A percentile compares a stretch with the other conserved stretches of the same genome.
These are phyloP conservation scores for Linnemannia schmuckeri DNA, from an alignment of 192 early-diverging fungal species.

Conservation along the genomic window DNA sequence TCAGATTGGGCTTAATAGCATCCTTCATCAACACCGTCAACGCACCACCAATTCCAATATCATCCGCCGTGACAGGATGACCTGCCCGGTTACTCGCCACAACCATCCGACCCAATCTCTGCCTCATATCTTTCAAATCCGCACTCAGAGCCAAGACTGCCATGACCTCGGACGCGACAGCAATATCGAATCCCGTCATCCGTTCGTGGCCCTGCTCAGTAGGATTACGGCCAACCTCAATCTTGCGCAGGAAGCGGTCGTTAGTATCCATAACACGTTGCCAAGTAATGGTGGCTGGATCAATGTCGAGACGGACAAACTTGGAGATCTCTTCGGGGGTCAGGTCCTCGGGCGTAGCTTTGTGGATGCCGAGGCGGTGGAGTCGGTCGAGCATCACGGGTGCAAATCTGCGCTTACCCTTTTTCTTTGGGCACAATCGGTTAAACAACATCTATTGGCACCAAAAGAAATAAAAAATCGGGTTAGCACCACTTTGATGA, in stretches of 20 bases:
- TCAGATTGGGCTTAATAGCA: constrained; percentile 97
- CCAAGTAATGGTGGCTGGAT: constrained; percentile 96
- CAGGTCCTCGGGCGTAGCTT: constrained; percentile 83
- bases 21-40: constrained; percentile 98
- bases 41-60: constrained; percentile 95
- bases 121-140: constrained; percentile 92
- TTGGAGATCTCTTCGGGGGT: constrained; percentile 80
- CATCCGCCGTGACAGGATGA: constrained; percentile 93
- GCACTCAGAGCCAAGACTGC: constrained; percentile 95
- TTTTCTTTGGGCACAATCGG: constrained; percentile 89
- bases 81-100: constrained; percentile 88
- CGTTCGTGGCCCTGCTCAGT: constrained; percentile 91
- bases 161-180: constrained; percentile 99
- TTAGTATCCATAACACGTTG: constrained; percentile 97
- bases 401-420: constrained; percentile 87
- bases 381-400: constrained; percentile 89
- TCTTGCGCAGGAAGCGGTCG: constrained; percentile 94
- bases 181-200: constrained; percentile 96
- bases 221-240: constrained; percentile 88
- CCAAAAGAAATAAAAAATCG: constrained; percentile 7
- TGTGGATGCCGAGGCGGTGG: constrained; percentile 84
- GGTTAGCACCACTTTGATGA: background rate
- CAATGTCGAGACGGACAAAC: constrained; percentile 96
- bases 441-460: constrained; percentile 80
- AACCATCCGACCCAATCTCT: constrained; percentile 94